phyloP scores from a whole-genome alignment of 805 yeast species.

The Teunomyces tritomae region DNA sequence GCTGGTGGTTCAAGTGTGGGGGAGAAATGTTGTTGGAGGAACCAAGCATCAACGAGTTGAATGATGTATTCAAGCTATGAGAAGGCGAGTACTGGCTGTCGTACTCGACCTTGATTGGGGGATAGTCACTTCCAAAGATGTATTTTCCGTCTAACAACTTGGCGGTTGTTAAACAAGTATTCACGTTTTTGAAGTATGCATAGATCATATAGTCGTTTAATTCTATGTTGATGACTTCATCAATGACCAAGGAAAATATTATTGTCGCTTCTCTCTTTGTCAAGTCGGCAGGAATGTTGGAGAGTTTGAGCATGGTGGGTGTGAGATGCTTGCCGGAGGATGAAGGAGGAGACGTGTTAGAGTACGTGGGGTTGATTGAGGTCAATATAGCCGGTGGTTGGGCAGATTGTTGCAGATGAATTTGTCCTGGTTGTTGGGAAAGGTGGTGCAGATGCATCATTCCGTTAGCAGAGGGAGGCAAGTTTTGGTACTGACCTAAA shows the following conservation, averaged over 20 bases:
- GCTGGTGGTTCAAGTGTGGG: slow-evolving; percentile 19
- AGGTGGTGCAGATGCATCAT: slow-evolving; percentile 1
- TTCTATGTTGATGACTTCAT: slow-evolving; percentile 51
- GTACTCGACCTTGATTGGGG: slow-evolving; percentile 38
- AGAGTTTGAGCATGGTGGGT: slow-evolving; percentile 27
- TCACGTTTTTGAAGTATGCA: slow-evolving; percentile 35
- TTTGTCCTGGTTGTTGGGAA: slow-evolving; percentile 5
- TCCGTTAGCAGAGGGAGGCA: slow-evolving; percentile 8
- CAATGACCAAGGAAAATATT: slow-evolving; percentile 67
- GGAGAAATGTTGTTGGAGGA: slow-evolving; percentile 33
- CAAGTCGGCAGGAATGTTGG: slow-evolving; percentile 62
- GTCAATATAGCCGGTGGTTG: slow-evolving; percentile 9
- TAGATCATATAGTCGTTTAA: slow-evolving; percentile 33
- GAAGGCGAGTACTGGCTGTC: slow-evolving; percentile 20
- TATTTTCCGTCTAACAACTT: slow-evolving; percentile 39
- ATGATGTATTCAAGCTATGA: slow-evolving; percentile 15
- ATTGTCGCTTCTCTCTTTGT: slow-evolving; percentile 64
- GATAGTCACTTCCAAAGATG: slow-evolving; percentile 35
- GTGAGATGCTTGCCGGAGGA: slow-evolving; percentile 8
- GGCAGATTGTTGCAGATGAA: slow-evolving; percentile 7
- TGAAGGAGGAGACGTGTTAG: slow-evolving; percentile 7
- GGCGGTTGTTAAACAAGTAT: slow-evolving; percentile 41
- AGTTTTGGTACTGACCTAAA: slow-evolving; percentile 11
- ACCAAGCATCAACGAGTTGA: slow-evolving; percentile 24
- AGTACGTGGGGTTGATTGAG: neutral